Evolutionary conservation across 768 basidiomycete genomes (phyloP), one percentile per base, ranked within the genome.

Genomic region (Suillus sp.): DNA sequence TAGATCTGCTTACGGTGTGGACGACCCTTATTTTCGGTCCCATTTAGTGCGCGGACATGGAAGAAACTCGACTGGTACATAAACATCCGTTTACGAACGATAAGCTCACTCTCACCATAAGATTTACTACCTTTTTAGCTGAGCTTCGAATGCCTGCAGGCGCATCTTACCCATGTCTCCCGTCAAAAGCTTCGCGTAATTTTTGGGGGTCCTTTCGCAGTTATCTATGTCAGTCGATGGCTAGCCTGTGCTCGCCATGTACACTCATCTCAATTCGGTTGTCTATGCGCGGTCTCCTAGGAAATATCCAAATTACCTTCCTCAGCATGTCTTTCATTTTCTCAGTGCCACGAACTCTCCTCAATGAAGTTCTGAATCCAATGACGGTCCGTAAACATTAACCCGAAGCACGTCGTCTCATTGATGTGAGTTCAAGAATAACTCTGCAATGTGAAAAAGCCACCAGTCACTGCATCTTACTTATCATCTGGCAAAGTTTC

Each of bases 261-360:
- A 47, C 32, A 53, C 65, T 18, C 22, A 25, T 48, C 14, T 48
- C 1, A 27, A 50, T 50, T 16, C 18, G 9, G 25, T 25, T 14
- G 22, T 25, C 47, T 25, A 16, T 32, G 51, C 73, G 69, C 74
- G 74, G 73, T 70, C 69, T 74, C 74, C 74, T 70, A 71, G 74
- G 72, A 71, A 55, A 65, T 64, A 57, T 35, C 51, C 13, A 37
- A 16, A 18, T 38, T 37, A 18, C 55, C 58, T 59, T 43, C 34
- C 30, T 22, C 55, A 45, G n/a, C 30, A 35, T 43, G n/a, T 43
- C 5, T 57, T 40, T 56, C 47, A 32, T 45, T 50, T 32, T 35
- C 56, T 53, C 48, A 25, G 34, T 22, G 34, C 54, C 61, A 56
- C 62, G 16, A 42, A 59, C 20, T 62, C 13, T 37, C 57, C 60